Evolutionary conservation across 129 eudicot species (phyloP), one percentile per base, ranked within the genome.

Genomic region (Kitagawia praeruptora): DNA sequence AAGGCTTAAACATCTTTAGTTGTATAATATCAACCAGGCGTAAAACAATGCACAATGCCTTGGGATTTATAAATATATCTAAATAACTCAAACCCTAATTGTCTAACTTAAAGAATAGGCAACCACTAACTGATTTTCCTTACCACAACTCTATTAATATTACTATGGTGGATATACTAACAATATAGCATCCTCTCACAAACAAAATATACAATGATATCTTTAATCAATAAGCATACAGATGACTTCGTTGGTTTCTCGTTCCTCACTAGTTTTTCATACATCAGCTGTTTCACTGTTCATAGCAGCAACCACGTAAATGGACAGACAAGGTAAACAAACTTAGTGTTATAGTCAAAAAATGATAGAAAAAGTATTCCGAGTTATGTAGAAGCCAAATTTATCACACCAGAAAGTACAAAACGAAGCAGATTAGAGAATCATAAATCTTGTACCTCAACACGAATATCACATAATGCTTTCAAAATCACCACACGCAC

Each of bases 401-500:
- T 61, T 25, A 9, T 61, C 28, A 25, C 37, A 61, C 15, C 15
- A 10, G 5, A 27, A 14, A 5, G 25, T 27, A 46, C 21, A 46
- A 13, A 45, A 23, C 0, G 39, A 45, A 75, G 77, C 42, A 75
- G 58, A 25, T 64, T 64, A 14, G 28, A 16, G 19, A 6, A 72
- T 18, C 39, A 16, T 40, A 16, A 28, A 73, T 4, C 45, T 70
- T 73, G 47, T 92, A 95, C 99, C 99, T 95, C 97, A 81, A 95
- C 99, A 81, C 99, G 99, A 78, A 95, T 95, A 82, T 95, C 99
- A 61, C 99, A 95, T 48, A 95, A 80, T 8, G 99, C 96, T 85
- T 95, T 95, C 75, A 95, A 76, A 78, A 95, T 95, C 74, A 87
- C 86, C 77, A 92, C 97, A 79, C 99, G 96, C 18, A 92, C 84